Conservation (phyloP, 176 grass and related monocot genomes). For the Oryza meyeriana region DNA sequence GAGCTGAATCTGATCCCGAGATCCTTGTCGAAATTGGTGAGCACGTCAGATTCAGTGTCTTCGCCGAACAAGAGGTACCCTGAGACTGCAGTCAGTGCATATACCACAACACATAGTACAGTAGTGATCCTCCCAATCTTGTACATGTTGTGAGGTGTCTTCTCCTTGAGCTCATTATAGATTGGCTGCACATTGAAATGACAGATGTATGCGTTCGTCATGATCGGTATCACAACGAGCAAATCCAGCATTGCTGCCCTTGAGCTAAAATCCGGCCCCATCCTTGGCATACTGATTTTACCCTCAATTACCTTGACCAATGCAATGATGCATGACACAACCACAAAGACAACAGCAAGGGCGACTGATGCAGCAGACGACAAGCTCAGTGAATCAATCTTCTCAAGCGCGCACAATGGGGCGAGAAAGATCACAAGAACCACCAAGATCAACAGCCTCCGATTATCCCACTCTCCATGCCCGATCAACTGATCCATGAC, state of each 20-base stretch:
- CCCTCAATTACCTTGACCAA: slow-evolving; percentile 68
- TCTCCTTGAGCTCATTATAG: slow-evolving; percentile 93
- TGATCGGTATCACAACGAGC: slow-evolving; percentile 91
- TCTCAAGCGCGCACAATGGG: slow-evolving; percentile 78
- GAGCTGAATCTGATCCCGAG: slow-evolving; percentile 89
- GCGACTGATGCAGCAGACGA: slow-evolving; percentile 77
- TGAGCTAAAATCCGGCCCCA: slow-evolving; percentile 84
- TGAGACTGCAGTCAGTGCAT: slow-evolving; percentile 72
- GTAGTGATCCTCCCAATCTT: slow-evolving; percentile 71
- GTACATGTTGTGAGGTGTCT: slow-evolving; percentile 85
- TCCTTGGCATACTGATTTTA: slow-evolving; percentile 52
- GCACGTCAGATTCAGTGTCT: slow-evolving; percentile 81
- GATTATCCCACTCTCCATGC: slow-evolving; percentile 83
- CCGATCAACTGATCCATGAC: slow-evolving; percentile 87
- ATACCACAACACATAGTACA: slow-evolving; percentile 63
- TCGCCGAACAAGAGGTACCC: slow-evolving; percentile 87
- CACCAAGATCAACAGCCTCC: slow-evolving; percentile 74
- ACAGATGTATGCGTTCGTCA: slow-evolving; percentile 92
- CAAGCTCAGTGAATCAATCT: slow-evolving; percentile 89
- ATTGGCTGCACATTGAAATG: slow-evolving; percentile 97
- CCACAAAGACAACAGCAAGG: slow-evolving; percentile 82
- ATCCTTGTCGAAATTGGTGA: slow-evolving; percentile 97
- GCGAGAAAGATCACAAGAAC: slow-evolving; percentile 75
- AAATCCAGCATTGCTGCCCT: slow-evolving; percentile 68
- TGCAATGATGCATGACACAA: slow-evolving; percentile 70